A percentile compares a stretch with the other conserved stretches of the same genome.
Evolutionary conservation across 192 early-diverging fungal species (phyloP).

Genomic region (Coemansia biformis): DNA sequence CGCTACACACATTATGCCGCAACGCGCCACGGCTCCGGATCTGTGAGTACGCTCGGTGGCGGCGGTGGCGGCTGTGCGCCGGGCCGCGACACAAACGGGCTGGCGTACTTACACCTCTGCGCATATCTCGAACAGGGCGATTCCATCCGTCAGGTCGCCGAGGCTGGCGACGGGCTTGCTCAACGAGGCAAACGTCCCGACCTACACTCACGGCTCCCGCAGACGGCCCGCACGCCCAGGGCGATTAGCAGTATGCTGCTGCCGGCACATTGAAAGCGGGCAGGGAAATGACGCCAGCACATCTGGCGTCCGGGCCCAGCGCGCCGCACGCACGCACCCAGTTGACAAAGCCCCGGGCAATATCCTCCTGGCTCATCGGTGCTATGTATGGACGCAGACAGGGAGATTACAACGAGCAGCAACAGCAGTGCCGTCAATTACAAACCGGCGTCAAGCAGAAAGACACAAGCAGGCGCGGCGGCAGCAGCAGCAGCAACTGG

Average conservation of each 20-base stretch:
- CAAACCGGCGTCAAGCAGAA: no score
- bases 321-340: no score
- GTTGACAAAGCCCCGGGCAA: slow-evolving; percentile 46
- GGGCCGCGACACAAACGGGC: no score
- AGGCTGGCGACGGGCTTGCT: slow-evolving; percentile 36
- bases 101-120: slow-evolving; percentile 82
- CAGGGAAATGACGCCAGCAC: no score
- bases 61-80: no score
- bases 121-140: slow-evolving; percentile 75
- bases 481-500: no score
- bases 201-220: slow-evolving; percentile 12
- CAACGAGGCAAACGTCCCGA: slow-evolving; percentile 36
- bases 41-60: background rate
- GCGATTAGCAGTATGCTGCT: no score
- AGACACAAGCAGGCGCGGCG: no score
- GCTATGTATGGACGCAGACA: background rate
- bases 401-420: no score
- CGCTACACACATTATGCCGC: slow-evolving; percentile 53
- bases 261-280: no score
- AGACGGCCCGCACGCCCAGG: background rate
- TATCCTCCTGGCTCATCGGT: slow-evolving; percentile 39
- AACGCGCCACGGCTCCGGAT: background rate
- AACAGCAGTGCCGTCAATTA: no score
- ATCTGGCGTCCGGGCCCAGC: no score
- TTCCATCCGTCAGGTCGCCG: slow-evolving; percentile 73